phyloP scores from a whole-genome alignment of 306 rosid species.

The Fagus crenata region DNA sequence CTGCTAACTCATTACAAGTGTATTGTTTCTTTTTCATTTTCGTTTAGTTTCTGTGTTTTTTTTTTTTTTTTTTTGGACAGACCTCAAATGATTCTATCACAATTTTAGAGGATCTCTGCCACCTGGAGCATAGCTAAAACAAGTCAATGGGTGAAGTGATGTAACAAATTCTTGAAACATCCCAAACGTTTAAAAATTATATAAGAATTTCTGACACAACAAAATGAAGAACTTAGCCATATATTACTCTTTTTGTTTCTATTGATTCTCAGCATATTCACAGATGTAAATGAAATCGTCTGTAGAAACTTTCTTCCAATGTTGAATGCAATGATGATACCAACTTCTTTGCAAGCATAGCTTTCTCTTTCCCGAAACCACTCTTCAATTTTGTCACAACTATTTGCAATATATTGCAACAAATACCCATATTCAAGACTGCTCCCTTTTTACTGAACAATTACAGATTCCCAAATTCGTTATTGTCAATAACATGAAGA shows the following conservation, averaged over 20 bases:
- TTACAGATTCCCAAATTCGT: not conserved
- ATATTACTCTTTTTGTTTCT: not conserved
- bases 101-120: not conserved
- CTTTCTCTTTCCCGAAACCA: not conserved
- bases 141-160: not conserved
- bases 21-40: not conserved
- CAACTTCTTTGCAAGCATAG: not conserved
- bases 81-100: not conserved
- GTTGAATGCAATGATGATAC: not conserved
- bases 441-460: not conserved
- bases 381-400: not conserved
- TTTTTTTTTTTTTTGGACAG: not conserved
- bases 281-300: not conserved
- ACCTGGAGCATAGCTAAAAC: not conserved
- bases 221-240: too few relatives aligned
- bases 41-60: too few relatives aligned
- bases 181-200: not conserved
- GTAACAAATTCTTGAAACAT: not conserved
- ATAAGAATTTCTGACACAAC: too few relatives aligned
- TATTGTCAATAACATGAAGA: not conserved
- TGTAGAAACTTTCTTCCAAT: not conserved
- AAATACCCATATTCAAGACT: slow-evolving; percentile 14
- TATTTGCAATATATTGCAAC: slow-evolving; percentile 6
- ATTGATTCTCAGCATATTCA: not conserved
- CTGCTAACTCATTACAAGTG: slow-evolving; percentile 2